Base-by-base conservation (phyloP, 73 alveolate genomes). In the Stentor coeruleus region DNA sequence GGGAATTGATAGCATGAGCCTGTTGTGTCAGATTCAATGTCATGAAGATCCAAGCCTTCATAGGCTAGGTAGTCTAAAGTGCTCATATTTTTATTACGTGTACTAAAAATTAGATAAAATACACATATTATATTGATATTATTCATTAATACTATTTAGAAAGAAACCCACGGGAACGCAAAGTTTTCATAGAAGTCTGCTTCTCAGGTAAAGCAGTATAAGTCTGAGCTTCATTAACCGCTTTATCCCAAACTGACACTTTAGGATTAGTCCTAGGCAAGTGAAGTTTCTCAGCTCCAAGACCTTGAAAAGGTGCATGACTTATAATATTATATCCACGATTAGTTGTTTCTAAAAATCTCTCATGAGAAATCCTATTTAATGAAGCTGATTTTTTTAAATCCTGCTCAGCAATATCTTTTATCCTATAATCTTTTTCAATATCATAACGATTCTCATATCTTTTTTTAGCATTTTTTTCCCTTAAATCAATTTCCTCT, bases 381-480 rank as follows among this genome's bases (percentile, higher is more conserved):
- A 90, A 49, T 3, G 88, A 35, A 76, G 81, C 81, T 20, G 36
- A 31, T 3, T 66, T 84, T 3, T 20, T 59, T 40, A 91, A 41
- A n/a, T 87, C 93, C 30, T 84, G 81, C 55, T 86, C 93, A 2
- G 81, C 85, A 31, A 90, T 31, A 60, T 90, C 96, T 3, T 76
- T 81, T n/a, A 74, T 59, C 28, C 84, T 74, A 0, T 83, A 74
- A 2, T 83, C 85, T 14, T 86, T 79, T 59, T 90, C 96, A 31
- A 86, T 84, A 66, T 90, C 97, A 83, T 92, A 89, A 40, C 95
- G 81, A 59, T 85, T 91, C 82, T 93, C 95, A 85, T 72, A 93
- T 81, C 98, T 86, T 86, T 88, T 84, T 73, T 86, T 85, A 36
- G 91, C 93, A 80, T 86, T 84, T 85, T 93, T 95, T 91, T 95